Percentiles rank a stretch among this genome's conserved stretches.
Evolutionary conservation across 1,139 yeast genomes (phyloP).

Genomic region (Hyphopichia pseudoburtonii): DNA sequence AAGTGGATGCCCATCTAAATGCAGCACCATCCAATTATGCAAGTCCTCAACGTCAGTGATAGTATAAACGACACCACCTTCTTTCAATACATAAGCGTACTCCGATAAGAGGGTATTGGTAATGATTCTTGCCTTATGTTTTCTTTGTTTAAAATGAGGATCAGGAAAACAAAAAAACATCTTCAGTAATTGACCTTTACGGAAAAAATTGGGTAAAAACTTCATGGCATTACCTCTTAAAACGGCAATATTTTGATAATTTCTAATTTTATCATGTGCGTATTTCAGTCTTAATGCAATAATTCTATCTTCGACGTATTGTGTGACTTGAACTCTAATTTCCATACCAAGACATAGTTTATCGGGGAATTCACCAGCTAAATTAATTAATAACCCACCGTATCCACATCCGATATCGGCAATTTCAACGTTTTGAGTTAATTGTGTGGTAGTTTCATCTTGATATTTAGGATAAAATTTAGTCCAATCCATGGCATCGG

Average conservation of each 20-base stretch:
- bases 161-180: slow-evolving; percentile 99
- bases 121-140: slow-evolving; percentile 94
- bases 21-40: slow-evolving; percentile 95
- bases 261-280: slow-evolving; percentile 23
- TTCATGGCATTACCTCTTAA: slow-evolving; percentile 97
- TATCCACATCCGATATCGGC: slow-evolving; percentile 99
- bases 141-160: slow-evolving; percentile 96
- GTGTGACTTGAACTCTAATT: slow-evolving; percentile 95
- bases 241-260: slow-evolving; percentile 82
- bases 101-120: slow-evolving; percentile 87
- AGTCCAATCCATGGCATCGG: slow-evolving; percentile 86
- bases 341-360: slow-evolving; percentile 89
- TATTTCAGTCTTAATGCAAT: slow-evolving; percentile 75
- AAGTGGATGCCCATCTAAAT: slow-evolving; percentile 85
- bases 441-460: slow-evolving; percentile 40
- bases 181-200: slow-evolving; percentile 75
- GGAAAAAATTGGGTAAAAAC: slow-evolving; percentile 89
- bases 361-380: slow-evolving; percentile 76
- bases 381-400: slow-evolving; percentile 84
- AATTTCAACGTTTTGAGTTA: slow-evolving; percentile 67
- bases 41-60: slow-evolving; percentile 94
- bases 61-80: slow-evolving; percentile 88
- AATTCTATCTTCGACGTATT: slow-evolving; percentile 93
- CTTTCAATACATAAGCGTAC: slow-evolving; percentile 85
- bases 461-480: slow-evolving; percentile 64